A percentile compares a stretch with the other conserved stretches of the same genome.
Evolutionary conservation across 257 asterid species (phyloP).

Genomic region (Osmanthus fragrans): DNA sequence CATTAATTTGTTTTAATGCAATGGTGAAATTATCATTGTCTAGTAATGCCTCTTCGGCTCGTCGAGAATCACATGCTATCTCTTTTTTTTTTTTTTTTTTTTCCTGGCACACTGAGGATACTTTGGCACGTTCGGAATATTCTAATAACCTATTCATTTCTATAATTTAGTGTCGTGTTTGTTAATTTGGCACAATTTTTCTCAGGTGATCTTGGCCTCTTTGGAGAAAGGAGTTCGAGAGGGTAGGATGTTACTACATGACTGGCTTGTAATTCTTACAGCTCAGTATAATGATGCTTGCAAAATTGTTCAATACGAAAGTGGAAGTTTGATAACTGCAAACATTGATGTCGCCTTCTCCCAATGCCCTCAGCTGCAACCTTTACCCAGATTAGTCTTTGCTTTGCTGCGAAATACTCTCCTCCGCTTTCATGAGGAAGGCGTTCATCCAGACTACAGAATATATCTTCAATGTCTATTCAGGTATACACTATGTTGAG

Average conservation of each 20-base stretch:
- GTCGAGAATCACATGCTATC: background rate
- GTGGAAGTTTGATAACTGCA: conserved; percentile 52
- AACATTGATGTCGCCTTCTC: conserved; percentile 81
- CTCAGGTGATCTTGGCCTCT: conserved; percentile 85
- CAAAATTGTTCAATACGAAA: conserved; percentile 66
- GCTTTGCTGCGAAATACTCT: conserved; percentile 92
- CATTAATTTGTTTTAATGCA: conserved; percentile 3
- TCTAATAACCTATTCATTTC: conserved; percentile 8
- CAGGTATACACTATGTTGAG: conserved; percentile 53
- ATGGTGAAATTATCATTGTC: conserved; percentile 3
- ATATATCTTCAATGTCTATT: conserved; percentile 94
- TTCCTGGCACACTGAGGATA: background rate
- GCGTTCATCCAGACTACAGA: conserved; percentile 97
- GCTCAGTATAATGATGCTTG: conserved; percentile 88
- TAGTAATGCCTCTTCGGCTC: background rate
- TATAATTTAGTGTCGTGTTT: conserved; percentile 6
- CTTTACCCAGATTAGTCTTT: conserved; percentile 88
- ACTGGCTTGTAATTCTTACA: conserved; percentile 95
- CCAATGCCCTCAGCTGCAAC: conserved; percentile 92
- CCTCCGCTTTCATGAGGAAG: conserved; percentile 98
- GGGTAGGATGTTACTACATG: conserved; percentile 85
- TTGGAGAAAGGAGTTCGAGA: conserved; percentile 96
- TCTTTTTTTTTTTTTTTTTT: background rate
- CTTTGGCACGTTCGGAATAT: background rate
- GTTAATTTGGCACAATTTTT: conserved; percentile 19